Evolutionary conservation across 1,139 yeast genomes (phyloP), one percentile per base, ranked within the genome.

Genomic region (Yamadazyma blattariae): DNA sequence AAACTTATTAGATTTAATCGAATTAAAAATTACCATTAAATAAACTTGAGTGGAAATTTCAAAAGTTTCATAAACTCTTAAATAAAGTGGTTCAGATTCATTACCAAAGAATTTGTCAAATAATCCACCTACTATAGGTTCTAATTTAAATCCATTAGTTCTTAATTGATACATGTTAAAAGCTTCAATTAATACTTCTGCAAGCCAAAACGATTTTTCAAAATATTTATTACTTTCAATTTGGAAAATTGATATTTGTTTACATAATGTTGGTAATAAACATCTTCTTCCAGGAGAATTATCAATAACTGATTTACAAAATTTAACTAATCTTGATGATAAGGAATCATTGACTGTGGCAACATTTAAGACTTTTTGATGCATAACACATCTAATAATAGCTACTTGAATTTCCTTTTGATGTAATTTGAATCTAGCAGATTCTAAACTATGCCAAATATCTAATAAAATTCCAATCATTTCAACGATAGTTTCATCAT

Each of bases 281-380:
- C 85, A 71, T 46, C 95, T 74, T 56, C 96, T 74, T 0, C 86
- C 81, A 36, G 57, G 67, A 1, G 94, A 61, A 37, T 71, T 69
- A 2, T 59, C 50, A 40, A 83, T 60, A 2, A 81, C 64, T 1
- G 75, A 67, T 3, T 49, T 36, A 5, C 75, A 64, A 36, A 79
- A 68, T 4, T 46, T 50, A 2, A 49, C 47, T 2, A 84, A 45
- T 0, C 53, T 41, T 3, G 42, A 45, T 4, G 44, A 16, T 14
- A 45, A 32, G 0, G 30, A 25, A 2, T 60, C 54, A 11, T 37
- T 31, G 1, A 59, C 52, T 2, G 66, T 30, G 0, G 38, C 39
- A 9, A 37, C 14, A 3, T 20, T 17, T 23, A 47, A 35, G 2
- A 41, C 41, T 17, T 34, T 37, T 34, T 62, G 53, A 7, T 59